Percentiles rank a stretch among this genome's conserved stretches.
Conservation (phyloP, 2,329 filamentous ascomycete species). For the Nemania sp. region DNA sequence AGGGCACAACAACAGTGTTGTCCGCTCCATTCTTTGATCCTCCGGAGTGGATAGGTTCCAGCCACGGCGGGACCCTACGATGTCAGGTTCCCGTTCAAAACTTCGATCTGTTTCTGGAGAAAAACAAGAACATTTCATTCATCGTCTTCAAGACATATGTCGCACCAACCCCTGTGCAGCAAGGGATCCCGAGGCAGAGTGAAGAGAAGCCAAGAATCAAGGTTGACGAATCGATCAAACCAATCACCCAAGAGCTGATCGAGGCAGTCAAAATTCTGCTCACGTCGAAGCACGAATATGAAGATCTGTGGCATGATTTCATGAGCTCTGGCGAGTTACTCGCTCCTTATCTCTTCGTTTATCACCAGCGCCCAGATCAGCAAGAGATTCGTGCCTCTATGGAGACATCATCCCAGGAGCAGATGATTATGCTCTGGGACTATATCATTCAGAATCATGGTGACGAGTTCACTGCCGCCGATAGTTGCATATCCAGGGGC, state of each 20-base stretch:
- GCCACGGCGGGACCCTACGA: neutral
- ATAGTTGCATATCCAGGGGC: neutral
- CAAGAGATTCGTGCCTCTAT: neutral
- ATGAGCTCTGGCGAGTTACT: neutral
- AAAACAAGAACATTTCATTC: constrained; percentile 10
- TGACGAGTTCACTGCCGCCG: neutral
- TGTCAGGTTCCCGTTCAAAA: constrained; percentile 1
- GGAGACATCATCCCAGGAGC: neutral
- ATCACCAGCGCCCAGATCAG: constrained; percentile 7
- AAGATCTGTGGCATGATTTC: neutral
- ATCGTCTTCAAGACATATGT: constrained; percentile 10
- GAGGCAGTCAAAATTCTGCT: neutral
- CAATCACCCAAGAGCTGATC: constrained; percentile 1
- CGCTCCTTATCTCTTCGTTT: constrained; percentile 9
- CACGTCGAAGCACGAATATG: neutral
- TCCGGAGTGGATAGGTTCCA: constrained; percentile 5
- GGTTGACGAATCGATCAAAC: constrained; percentile 9
- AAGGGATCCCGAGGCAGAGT: too few species aligned
- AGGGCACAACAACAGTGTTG: neutral
- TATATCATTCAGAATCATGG: neutral
- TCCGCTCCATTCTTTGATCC: constrained; percentile 4
- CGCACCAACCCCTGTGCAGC: neutral
- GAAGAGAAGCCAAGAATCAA: neutral
- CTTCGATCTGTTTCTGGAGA: constrained; percentile 6
- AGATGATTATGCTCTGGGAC: neutral